phyloP scores from a whole-genome alignment of 1,284 basidiomycete genomes.

The Ganoderma sp. region DNA sequence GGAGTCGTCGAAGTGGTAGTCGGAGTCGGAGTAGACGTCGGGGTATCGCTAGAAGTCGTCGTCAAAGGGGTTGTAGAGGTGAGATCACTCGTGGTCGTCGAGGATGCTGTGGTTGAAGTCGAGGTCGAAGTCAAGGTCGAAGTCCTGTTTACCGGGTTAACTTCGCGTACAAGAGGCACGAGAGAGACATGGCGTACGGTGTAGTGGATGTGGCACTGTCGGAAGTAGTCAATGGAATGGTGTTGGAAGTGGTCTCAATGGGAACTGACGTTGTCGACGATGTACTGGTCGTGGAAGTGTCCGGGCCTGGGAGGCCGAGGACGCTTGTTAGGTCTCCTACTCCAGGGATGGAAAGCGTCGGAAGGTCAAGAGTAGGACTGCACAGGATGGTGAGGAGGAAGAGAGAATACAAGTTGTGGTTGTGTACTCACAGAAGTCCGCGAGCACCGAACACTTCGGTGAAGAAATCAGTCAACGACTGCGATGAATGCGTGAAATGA shows the following conservation, averaged over 20 bases:
- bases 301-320: slow-evolving; percentile 13
- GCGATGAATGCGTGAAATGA: neutral
- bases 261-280: slow-evolving; percentile 11
- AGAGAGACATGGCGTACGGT: neutral
- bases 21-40: slow-evolving; percentile 10
- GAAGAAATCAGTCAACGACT: neutral
- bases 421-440: neutral
- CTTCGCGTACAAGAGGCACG: neutral
- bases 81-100: slow-evolving; percentile 8
- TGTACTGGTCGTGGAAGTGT: slow-evolving; percentile 15
- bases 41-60: slow-evolving; percentile 1
- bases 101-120: slow-evolving; percentile 10
- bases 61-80: slow-evolving; percentile 12
- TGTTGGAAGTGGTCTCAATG: slow-evolving; percentile 15
- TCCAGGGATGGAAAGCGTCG: slow-evolving; percentile 4
- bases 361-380: neutral
- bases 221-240: slow-evolving; percentile 15
- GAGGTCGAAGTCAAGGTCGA: slow-evolving; percentile 15
- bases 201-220: slow-evolving; percentile 17
- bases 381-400: neutral
- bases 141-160: neutral
- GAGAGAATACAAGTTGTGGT: no score
- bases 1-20: slow-evolving; percentile 10
- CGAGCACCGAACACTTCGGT: neutral
- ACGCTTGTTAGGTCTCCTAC: slow-evolving; percentile 1